Evolutionary conservation across 371 early-diverging fungal species (phyloP), one percentile per base, ranked within the genome.

Genomic region (Rhizomucor miehei): DNA sequence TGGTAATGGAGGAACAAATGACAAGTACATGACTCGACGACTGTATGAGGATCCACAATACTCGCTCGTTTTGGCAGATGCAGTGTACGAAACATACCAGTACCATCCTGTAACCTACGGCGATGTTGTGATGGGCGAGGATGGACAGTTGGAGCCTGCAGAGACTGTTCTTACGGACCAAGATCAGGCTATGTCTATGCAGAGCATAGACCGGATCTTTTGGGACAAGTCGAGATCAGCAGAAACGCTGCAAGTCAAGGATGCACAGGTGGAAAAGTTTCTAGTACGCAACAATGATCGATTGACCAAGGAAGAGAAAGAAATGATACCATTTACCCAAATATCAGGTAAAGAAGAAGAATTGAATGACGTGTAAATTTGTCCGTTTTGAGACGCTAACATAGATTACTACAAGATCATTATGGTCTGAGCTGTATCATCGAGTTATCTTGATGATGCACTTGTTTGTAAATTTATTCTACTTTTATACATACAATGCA

Each of bases 31-130:
- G 48, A 17, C 14, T 19, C 6, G 46, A 21, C 44, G 48, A 6
- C 6, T 41, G 3, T 48, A 53, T 44, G 48, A n/a, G 12, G 54
- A 59, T 16, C 29, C 29, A 21, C 48, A 40, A 39, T 53, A 19
- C 6, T 36, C 48, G 11, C 39, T 54, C 20, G 46, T 59, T 24
- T 53, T 84, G 37, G 62, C 52, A 1, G 91, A 92, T 54, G 41
- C 85, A 9, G 65, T 82, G 13, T 74, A 79, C 37, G 75, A 82
- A 49, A 62, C 66, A 2, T 71, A 73, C 37, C 82, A 82, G 2
- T 76, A 85, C 57, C 92, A 91, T 54, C 92, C 93, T 1, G 82
- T 93, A n/a, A 91, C 93, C 3, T 90, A 84, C 67, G 89, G 86
- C 20, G 88, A 90, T 54, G 74, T 77, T 21, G 59, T 73, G 1